Evolutionary conservation across 352 stramenopile genomes (phyloP).

Genomic region (Hyaloperonospora arabidopsidis): DNA sequence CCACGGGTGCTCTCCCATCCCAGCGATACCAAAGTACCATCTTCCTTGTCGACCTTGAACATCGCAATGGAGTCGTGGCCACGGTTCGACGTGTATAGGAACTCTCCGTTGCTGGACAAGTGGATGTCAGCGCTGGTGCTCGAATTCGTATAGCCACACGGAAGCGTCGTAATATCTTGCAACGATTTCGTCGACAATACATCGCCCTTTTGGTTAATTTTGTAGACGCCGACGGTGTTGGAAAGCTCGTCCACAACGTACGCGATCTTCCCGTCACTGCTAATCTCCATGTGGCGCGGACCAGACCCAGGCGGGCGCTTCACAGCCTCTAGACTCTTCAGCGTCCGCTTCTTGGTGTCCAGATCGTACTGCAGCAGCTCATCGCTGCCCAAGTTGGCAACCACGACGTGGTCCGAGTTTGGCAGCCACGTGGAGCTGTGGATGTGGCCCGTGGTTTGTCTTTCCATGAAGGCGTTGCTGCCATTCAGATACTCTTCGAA

Average conservation of each 20-base stretch:
- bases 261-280: slow-evolving; percentile 33
- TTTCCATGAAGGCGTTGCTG: slow-evolving; percentile 29
- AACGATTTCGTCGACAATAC: slow-evolving; percentile 23
- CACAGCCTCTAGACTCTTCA: slow-evolving; percentile 22
- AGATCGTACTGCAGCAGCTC: slow-evolving; percentile 46
- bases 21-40: slow-evolving; percentile 29
- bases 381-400: slow-evolving; percentile 57
- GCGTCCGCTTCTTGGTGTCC: slow-evolving; percentile 28
- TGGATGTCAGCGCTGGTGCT: slow-evolving; percentile 43
- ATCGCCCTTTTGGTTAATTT: slow-evolving; percentile 22
- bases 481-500: slow-evolving; percentile 34
- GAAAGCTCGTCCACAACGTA: slow-evolving; percentile 60
- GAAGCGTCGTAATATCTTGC: slow-evolving; percentile 54
- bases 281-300: slow-evolving; percentile 58
- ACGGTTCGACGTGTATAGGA: slow-evolving; percentile 62
- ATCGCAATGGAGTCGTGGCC: slow-evolving; percentile 57
- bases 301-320: slow-evolving; percentile 33
- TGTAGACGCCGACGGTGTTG: slow-evolving; percentile 55
- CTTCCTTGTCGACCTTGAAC: slow-evolving; percentile 29
- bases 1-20: slow-evolving; percentile 40
- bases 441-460: slow-evolving; percentile 44
- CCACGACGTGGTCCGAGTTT: slow-evolving; percentile 34
- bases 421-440: slow-evolving; percentile 62
- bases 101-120: slow-evolving; percentile 41
- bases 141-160: slow-evolving; percentile 22